Base-by-base conservation (phyloP, 2,329 filamentous ascomycete species). In the Trichocomaceae sp. region DNA sequence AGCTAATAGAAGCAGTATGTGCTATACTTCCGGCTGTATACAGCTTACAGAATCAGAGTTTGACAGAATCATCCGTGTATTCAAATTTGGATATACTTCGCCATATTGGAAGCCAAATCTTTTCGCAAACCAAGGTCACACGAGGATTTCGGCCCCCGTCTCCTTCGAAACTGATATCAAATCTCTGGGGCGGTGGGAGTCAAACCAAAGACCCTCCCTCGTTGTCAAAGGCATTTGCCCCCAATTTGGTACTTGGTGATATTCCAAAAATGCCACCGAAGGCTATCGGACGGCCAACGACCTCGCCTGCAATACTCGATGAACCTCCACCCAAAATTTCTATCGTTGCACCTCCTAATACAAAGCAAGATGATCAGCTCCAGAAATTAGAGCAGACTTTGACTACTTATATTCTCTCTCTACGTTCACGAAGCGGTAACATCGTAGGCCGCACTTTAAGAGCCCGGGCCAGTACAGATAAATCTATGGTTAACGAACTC, bases 131-230 rank as follows among this genome's bases (percentile, higher is more conserved):
- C 67, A 80, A 83, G 10, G 67, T 64, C 23, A 65, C 69, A 37
- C 80, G 80, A 53, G 84, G 83, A 0, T 88, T 88, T 65, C 79
- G 92, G 9, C 84, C 84, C 4, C 82, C 86, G n/a, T 96, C 91
- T 0, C 91, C 92, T 0, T 88, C 95, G 47, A 97, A 96, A 69
- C 79, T 96, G 64, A 77, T 97, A 15, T 95, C 91, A 0, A 95
- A 81, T 64, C 82, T 96, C 52, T 83, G 95, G 63, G 81, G 83
- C 33, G 81, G 83, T 41, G 82, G 83, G 22, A 81, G 79, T 54
- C 68, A 71, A 47, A 62, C 68, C 17, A 70, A 64, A 56, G 69
- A 72, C 7, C 62, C 63, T 31, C 63, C 67, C 19, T 59, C 69
- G 6, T 62, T 63, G 1, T 60, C 64, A n/a, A 74, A 71, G 57